Evolutionary conservation across 768 basidiomycete species (phyloP), one percentile per base, ranked within the genome.

Genomic region (Rhodotorula kratochvilovae): DNA sequence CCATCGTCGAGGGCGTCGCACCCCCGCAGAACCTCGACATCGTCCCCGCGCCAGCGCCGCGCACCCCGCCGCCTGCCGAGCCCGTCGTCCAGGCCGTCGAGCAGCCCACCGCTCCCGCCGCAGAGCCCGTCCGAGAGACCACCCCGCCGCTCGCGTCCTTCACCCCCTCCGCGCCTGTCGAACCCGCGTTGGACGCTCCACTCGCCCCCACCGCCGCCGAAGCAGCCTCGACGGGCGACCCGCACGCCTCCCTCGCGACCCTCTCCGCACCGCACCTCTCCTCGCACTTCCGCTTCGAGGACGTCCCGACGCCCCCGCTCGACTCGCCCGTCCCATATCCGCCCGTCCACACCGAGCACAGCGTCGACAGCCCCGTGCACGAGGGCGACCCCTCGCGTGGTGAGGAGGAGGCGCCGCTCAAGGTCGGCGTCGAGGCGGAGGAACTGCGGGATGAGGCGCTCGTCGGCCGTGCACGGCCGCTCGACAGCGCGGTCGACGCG

Each of bases 1-100:
- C 48, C 46, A 29, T 35, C 50, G 23, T 51, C 36, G 27, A 62
- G 10, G 63, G 25, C 54, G 45, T n/a, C 19, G 57, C 55, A 23
- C 54, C 42, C 16, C 69, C 69, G 5, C 43, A 42, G 54, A 66
- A 70, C 53, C 53, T 31, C 1, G 63, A 45, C n/a, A 25, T 66
- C 55, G 19, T 36, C 6, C 23, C 55, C 2, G 55, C 8, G 8
- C 25, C 31, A 1, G 23, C 8, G 17, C 35, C 33, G 2, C 0
- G 2, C 55, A 6, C 21, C 15, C 25, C 48, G 21, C 7, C 25
- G 12, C 33, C 33, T 13, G 33, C 45, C 19, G 35, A 31, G 10
- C 46, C 60, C 46, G n/a, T 15, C 2, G 45, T 33, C 33, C 45
- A 61, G 29, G 31, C 45, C 8, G 45, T 46, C 12, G 45, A 46